phyloP scores from a whole-genome alignment of 352 stramenopile genomes.

The Globisporangium radiosum region DNA sequence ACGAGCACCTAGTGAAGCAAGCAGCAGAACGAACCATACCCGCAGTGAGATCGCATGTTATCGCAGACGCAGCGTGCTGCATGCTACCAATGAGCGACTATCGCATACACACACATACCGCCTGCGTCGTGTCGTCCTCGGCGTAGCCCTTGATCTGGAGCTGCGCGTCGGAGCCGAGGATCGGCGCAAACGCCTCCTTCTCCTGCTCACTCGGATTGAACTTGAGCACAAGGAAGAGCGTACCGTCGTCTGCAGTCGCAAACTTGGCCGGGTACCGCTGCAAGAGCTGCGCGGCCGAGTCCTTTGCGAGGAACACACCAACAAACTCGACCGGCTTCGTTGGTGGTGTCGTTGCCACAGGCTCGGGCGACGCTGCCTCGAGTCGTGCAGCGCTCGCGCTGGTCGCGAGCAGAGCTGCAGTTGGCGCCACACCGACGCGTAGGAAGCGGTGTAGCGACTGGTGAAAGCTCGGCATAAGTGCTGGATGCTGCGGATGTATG shows the following conservation, averaged over 20 bases:
- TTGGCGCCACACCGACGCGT: slow-evolving; percentile 6
- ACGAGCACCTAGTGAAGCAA: slow-evolving; percentile 29
- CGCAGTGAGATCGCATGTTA: too few relatives aligned
- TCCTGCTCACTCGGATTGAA: slow-evolving; percentile 68
- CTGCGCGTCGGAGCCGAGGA: slow-evolving; percentile 48
- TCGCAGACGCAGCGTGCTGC: too few relatives aligned
- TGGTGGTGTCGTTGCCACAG: neutral
- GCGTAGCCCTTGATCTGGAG: slow-evolving; percentile 61
- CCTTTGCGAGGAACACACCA: slow-evolving; percentile 66
- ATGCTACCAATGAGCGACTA: too few relatives aligned
- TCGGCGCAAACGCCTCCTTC: slow-evolving; percentile 64
- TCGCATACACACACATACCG: slow-evolving; percentile 1
- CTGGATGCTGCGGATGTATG: neutral
- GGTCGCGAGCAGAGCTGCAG: slow-evolving; percentile 12
- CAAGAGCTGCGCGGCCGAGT: slow-evolving; percentile 37
- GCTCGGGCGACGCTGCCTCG: slow-evolving; percentile 10
- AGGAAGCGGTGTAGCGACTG: slow-evolving; percentile 5
- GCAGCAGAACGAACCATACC: too few relatives aligned
- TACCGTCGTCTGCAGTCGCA: slow-evolving; percentile 16
- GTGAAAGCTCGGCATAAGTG: slow-evolving; percentile 8
- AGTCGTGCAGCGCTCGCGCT: slow-evolving; percentile 14
- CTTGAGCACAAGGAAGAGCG: slow-evolving; percentile 69
- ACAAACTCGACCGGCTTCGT: slow-evolving; percentile 53
- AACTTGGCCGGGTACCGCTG: slow-evolving; percentile 59
- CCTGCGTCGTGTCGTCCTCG: slow-evolving; percentile 61